phyloP scores from a whole-genome alignment of 257 asterid genomes.

The Eucommia ulmoides region DNA sequence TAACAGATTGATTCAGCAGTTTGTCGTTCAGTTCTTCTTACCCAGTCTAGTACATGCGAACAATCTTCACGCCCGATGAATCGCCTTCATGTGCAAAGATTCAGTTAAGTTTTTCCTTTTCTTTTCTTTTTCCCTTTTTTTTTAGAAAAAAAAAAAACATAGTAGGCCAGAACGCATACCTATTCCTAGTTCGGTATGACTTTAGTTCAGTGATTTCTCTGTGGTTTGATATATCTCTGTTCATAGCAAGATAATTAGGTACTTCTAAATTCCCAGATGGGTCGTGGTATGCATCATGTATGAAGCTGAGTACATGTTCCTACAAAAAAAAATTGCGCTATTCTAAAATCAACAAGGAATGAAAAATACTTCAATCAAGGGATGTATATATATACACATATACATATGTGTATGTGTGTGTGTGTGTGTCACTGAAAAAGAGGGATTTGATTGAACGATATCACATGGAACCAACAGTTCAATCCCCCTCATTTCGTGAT shows the following conservation, averaged over 20 bases:
- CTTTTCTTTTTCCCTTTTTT: not conserved
- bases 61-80: constrained; percentile 53
- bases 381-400: not conserved
- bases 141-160: no score
- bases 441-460: not conserved
- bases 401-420: not conserved
- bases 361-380: not conserved
- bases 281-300: constrained; percentile 48
- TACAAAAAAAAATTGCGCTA: constrained; percentile 15
- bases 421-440: not conserved
- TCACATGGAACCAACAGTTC: not conserved
- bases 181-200: constrained; percentile 61
- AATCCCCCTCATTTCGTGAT: no score
- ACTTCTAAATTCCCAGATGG: constrained; percentile 35
- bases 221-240: constrained; percentile 39
- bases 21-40: constrained; percentile 35
- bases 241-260: constrained; percentile 66
- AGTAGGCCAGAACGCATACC: constrained; percentile 31
- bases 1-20: constrained; percentile 12
- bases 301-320: constrained; percentile 67
- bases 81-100: constrained; percentile 36
- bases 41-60: constrained; percentile 55
- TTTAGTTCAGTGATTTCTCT: constrained; percentile 42
- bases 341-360: not conserved
- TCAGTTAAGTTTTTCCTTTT: not conserved